A percentile compares a stretch with the other conserved stretches of the same genome.
Conservation (phyloP, 73 alveolate species). For the Tetrahymena elliotti region DNA sequence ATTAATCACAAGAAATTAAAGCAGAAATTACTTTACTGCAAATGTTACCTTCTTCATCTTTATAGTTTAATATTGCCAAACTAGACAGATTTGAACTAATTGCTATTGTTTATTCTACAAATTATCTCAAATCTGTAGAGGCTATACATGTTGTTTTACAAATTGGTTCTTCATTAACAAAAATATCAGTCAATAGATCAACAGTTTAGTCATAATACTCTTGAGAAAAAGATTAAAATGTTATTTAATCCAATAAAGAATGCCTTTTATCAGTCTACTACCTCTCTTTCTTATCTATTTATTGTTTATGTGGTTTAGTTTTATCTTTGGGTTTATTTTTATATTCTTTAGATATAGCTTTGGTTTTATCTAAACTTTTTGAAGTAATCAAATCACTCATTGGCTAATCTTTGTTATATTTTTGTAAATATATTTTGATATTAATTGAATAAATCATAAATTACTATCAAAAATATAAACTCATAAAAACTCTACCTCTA, state of each 20-base stretch:
- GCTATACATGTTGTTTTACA: neutral
- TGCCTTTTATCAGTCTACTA: neutral
- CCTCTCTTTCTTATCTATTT: too few relatives aligned
- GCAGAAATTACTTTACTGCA: neutral
- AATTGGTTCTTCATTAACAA: neutral
- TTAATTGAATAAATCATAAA: neutral
- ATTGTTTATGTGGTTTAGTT: too few relatives aligned
- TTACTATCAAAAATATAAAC: too few relatives aligned
- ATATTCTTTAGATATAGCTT: neutral
- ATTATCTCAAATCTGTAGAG: neutral
- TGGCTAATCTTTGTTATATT: neutral
- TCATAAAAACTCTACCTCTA: too few relatives aligned
- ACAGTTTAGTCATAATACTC: neutral
- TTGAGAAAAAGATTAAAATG: neutral
- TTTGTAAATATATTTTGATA: too few relatives aligned
- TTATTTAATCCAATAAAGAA: neutral
- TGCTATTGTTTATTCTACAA: neutral
- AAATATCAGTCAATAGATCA: neutral
- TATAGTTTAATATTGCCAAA: neutral
- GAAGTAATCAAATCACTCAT: neutral
- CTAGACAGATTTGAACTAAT: neutral
- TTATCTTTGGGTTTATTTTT: neutral
- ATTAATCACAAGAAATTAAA: neutral
- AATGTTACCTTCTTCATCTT: neutral
- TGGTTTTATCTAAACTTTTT: neutral